Conservation (phyloP, 2,329 filamentous ascomycete genomes). For the Tetracladium maxilliforme region DNA sequence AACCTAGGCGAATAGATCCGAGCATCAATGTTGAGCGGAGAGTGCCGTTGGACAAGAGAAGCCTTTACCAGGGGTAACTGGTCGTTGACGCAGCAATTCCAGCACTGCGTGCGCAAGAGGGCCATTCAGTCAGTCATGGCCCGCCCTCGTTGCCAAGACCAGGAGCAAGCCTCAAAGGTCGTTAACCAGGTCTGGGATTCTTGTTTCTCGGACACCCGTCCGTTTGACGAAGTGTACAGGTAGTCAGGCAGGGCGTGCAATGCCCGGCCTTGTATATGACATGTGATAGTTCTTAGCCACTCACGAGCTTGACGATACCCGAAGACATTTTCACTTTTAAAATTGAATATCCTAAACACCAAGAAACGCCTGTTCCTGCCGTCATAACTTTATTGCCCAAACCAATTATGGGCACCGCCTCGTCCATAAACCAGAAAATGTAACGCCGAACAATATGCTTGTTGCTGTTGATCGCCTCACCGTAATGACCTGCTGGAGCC, state of each 20-base stretch:
- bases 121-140: constrained; percentile 69
- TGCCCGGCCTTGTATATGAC: too few relatives aligned
- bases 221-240: constrained; percentile 93
- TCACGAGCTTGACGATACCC: too few relatives aligned
- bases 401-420: too few relatives aligned
- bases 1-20: constrained; percentile 64
- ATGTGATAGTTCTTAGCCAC: too few relatives aligned
- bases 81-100: constrained; percentile 82
- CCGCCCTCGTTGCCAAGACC: constrained; percentile 68
- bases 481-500: too few relatives aligned
- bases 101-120: constrained; percentile 74
- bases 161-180: constrained; percentile 71
- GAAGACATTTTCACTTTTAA: too few relatives aligned
- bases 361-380: too few relatives aligned
- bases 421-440: too few relatives aligned
- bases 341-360: too few relatives aligned
- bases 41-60: constrained; percentile 83
- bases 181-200: constrained; percentile 99
- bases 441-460: too few relatives aligned
- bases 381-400: too few relatives aligned
- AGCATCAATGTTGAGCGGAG: constrained; percentile 81
- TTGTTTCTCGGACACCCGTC: constrained; percentile 84
- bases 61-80: constrained; percentile 75
- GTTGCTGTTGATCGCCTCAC: constrained; percentile 28
- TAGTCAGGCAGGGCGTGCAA: constrained; percentile 20